Base-by-base conservation (phyloP, 257 asterid species). In the Primulina huaijiensis region DNA sequence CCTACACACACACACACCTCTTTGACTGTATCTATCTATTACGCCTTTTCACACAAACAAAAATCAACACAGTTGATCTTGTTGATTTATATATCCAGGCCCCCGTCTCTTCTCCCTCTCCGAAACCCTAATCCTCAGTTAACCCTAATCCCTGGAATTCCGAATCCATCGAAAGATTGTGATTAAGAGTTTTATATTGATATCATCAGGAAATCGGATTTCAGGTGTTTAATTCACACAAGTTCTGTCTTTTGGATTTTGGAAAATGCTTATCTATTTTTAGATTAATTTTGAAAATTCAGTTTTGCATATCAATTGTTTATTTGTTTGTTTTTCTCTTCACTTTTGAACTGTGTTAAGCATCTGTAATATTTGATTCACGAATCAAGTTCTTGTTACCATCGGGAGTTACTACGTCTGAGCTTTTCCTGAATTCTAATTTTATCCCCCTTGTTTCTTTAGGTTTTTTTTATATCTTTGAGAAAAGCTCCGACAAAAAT, bases 401-500 rank as follows among this genome's bases (percentile, higher is more conserved):
- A 38, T 33, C 64, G 72, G 73, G 30, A 59, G 53, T 67, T 55
- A 62, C 21, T n/a, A 5, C 38, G 12, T 74, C 77, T 61, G 58
- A 50, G 76, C 52, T 73, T 73, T 4, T 53, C n/a, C 62, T 19
- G 53, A 61, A 53, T 23, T 52, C 58, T 58, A 40, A 37, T 55
- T 16, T 72, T 40, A 9, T n/a, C 2, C 17, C 30, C 21, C 57
- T 30, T 62, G 12, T 40, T 59, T 25, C 12, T 62, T 23, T 57
- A 34, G 66, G 67, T 65, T 55, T 72, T 69, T 72, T 69, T 60
- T 69, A 37, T 31, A 65, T 37, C 76, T 56, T 6, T 65, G 40
- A 23, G 33, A 40, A 60, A 34, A 17, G 80, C 8, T 50, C 20
- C 57, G 57, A 16, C 20, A 67, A 74, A 81, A 64, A 89, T 89